Evolutionary conservation across 805 yeast species (phyloP).

Genomic region (Yarrowia sp.): DNA sequence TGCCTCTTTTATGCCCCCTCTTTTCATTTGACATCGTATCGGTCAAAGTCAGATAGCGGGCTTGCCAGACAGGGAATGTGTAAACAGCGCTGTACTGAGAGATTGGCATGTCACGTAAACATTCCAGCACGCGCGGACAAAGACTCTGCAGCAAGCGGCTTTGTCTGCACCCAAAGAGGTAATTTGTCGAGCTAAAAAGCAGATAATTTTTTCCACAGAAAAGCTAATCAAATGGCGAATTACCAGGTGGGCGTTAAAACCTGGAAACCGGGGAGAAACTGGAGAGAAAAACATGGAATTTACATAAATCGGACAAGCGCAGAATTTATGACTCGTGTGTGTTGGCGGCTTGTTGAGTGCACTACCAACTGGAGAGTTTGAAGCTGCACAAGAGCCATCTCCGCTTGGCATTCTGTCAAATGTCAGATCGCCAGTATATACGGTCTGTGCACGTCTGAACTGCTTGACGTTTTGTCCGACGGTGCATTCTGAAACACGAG

Average conservation of each 20-base stretch:
- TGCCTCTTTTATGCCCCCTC: slow-evolving; percentile 6
- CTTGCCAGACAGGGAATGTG: neutral
- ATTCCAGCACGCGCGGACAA: slow-evolving; percentile 7
- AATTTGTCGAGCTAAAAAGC: neutral
- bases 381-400: too few relatives aligned
- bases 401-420: too few relatives aligned
- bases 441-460: neutral
- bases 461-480: too few relatives aligned
- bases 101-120: slow-evolving; percentile 21
- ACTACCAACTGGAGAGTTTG: too few relatives aligned
- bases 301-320: neutral
- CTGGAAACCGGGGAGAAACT: too few relatives aligned
- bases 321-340: neutral
- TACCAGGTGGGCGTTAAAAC: neutral
- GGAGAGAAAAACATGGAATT: neutral
- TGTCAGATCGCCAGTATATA: neutral
- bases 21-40: slow-evolving; percentile 15
- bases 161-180: neutral
- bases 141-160: neutral
- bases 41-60: neutral
- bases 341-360: neutral
- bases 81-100: slow-evolving; percentile 14
- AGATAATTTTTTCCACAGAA: neutral
- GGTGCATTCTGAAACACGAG: slow-evolving; percentile 23
- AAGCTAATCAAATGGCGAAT: neutral